Percentiles rank a stretch among this genome's conserved stretches.
These are phyloP conservation scores for Acephala macrosclerotiorum DNA, from an alignment of 2,329 filamentous ascomycete species.

Conservation along the genomic window DNA sequence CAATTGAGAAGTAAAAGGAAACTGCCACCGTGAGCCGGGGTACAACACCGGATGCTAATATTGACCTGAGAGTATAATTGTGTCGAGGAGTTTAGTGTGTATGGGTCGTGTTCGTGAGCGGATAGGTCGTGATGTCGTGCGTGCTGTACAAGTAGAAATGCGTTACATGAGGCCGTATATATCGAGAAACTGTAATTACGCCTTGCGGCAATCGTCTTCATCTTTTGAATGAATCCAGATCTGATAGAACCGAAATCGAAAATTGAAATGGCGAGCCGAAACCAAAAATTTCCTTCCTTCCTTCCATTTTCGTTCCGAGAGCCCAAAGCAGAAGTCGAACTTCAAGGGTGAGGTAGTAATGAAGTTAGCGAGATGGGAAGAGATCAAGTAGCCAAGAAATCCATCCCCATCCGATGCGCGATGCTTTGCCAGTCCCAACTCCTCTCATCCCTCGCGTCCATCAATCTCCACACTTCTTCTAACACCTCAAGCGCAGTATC, in stretches of 20 bases:
- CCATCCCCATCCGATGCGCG: conserved; percentile 58
- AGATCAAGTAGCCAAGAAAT: conserved; percentile 55
- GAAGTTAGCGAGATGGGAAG: not conserved
- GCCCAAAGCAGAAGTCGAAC: not conserved
- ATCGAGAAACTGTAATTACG: too few relatives aligned
- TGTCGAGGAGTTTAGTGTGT: not conserved
- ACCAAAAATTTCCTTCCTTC: conserved; percentile 6
- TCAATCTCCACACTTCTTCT: conserved; percentile 65
- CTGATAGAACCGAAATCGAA: not conserved
- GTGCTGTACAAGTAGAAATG: not conserved
- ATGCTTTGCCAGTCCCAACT: conserved; percentile 71
- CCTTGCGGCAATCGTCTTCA: conserved; percentile 8
- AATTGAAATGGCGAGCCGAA: not conserved
- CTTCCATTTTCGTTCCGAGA: too few relatives aligned
- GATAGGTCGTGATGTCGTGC: not conserved
- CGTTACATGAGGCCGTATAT: not conserved
- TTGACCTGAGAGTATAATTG: not conserved
- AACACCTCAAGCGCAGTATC: conserved; percentile 61
- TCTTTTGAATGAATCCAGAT: not conserved
- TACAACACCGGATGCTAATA: not conserved
- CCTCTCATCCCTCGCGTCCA: conserved; percentile 64
- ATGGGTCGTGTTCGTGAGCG: too few relatives aligned
- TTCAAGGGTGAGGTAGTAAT: not conserved
- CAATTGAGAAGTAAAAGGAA: too few relatives aligned
- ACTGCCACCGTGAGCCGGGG: too few relatives aligned